These are phyloP conservation scores for Dictyostelium purpureum DNA, from an alignment of 78 protist species.

Conservation along the genomic window DNA sequence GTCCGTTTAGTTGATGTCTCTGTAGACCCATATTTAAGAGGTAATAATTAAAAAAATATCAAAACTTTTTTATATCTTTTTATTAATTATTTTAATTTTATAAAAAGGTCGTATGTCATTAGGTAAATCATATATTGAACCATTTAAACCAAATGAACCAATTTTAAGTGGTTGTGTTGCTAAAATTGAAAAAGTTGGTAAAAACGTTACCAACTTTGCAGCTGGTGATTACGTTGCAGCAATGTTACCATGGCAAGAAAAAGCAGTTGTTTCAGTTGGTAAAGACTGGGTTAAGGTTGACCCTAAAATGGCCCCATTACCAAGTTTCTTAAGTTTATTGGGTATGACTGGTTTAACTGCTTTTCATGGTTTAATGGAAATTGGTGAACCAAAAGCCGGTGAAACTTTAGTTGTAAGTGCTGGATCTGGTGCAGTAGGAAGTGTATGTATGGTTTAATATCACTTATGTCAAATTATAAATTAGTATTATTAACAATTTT, in stretches of 20 bases:
- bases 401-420: conserved; percentile 73
- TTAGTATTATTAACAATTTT: too few relatives aligned
- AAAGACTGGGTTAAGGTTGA: not conserved
- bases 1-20: not conserved
- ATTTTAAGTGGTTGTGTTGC: conserved; percentile 16
- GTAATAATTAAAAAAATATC: not conserved
- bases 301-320: not conserved
- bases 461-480: too few relatives aligned
- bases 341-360: conserved; percentile 85
- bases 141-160: not conserved
- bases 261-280: not conserved
- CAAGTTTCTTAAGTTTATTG: not conserved
- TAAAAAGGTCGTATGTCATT: conserved; percentile 32
- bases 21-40: not conserved
- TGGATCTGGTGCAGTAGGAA: conserved; percentile 79
- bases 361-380: conserved; percentile 9
- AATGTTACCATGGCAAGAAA: not conserved
- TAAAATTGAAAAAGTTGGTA: not conserved
- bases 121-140: not conserved
- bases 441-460: too few relatives aligned
- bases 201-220: not conserved
- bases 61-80: not conserved
- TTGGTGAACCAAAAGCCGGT: conserved; percentile 83
- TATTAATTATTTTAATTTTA: not conserved
- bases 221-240: conserved; percentile 19